Evolutionary conservation across 176 grass and related monocot species (phyloP), one percentile per base, ranked within the genome.

Genomic region (Bothriochloa decipiens): DNA sequence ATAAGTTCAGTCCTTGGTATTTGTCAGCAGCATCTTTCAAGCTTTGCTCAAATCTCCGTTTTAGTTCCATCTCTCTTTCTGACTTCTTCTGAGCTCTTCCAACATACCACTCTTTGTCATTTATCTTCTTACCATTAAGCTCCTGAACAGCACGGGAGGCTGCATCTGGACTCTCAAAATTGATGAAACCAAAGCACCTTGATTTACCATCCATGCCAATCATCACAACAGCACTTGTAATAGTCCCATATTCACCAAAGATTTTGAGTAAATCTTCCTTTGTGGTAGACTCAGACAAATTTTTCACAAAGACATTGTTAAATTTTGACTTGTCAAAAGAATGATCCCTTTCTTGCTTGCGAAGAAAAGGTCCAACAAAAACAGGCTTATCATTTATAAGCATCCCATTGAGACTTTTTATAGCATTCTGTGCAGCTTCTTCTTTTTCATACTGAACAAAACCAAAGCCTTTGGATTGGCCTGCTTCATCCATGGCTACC

Each of bases 231-330:
- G 90, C 90, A 92, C 93, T 95, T 41, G 93, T 95, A 87, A 95
- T 95, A 77, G 26, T 78, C 39, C 93, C 93, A 84, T 92, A 95
- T 52, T 92, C 86, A 76, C 90, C 78, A 57, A 95, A 95, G 40
- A 76, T 18, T 28, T 92, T 85, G 37, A 84, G n/a, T 20, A 95
- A 73, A 58, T 95, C 88, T 57, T 95, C 93, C 57, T 92, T 88
- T 64, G 93, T 89, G 60, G 93, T 92, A 77, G 93, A 90, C 61
- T 92, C 93, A 8, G 93, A 89, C 49, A 95, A 87, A 73, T 95
- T 95, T 90, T 95, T 95, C 46, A 95, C 93, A 82, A 95, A 95
- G 29, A 95, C 93, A 87, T 95, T 95, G 85, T 84, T 95, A 68
- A 95, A 95, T 77, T 91, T 95, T 81, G 86, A 6, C 85, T 84